These are phyloP conservation scores for Cyberlindnera bimundalis DNA, from an alignment of 805 yeast genomes.

Conservation along the genomic window DNA sequence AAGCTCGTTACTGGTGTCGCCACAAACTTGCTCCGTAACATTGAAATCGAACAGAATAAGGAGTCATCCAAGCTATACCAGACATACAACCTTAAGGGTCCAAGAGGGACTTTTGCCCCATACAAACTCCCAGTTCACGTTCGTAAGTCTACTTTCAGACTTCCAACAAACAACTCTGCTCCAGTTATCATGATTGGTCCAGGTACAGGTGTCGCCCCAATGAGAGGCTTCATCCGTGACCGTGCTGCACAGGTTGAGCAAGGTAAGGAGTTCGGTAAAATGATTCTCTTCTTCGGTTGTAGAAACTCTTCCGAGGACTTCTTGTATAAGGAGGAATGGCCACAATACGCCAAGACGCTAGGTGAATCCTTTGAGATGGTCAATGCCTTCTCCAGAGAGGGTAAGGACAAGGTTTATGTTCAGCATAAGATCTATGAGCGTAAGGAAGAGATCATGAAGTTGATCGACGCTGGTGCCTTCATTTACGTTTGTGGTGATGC, in stretches of 20 bases:
- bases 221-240: constrained; percentile 92
- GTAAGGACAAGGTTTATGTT: constrained; percentile 65
- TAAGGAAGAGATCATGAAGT: constrained; percentile 36
- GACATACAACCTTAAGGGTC: constrained; percentile 77
- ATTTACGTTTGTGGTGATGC: constrained; percentile 98
- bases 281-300: constrained; percentile 82
- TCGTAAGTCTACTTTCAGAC: constrained; percentile 90
- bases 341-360: constrained; percentile 57
- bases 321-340: constrained; percentile 89
- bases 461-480: constrained; percentile 74
- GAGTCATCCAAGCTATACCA: constrained; percentile 41
- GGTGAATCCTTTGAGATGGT: constrained; percentile 60
- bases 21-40: constrained; percentile 78
- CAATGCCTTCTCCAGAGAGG: constrained; percentile 86
- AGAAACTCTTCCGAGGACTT: constrained; percentile 77
- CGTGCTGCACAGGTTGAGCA: constrained; percentile 54
- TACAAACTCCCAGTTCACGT: constrained; percentile 83
- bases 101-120: constrained; percentile 49
- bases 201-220: constrained; percentile 98
- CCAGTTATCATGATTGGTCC: constrained; percentile 96
- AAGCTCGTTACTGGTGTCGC: constrained; percentile 66
- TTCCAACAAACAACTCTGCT: constrained; percentile 78
- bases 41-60: constrained; percentile 58
- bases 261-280: constrained; percentile 60
- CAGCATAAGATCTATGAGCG: constrained; percentile 69